Evolutionary conservation across 2,329 filamentous ascomycete genomes (phyloP), one percentile per base, ranked within the genome.

Genomic region (Geosmithia morbida): DNA sequence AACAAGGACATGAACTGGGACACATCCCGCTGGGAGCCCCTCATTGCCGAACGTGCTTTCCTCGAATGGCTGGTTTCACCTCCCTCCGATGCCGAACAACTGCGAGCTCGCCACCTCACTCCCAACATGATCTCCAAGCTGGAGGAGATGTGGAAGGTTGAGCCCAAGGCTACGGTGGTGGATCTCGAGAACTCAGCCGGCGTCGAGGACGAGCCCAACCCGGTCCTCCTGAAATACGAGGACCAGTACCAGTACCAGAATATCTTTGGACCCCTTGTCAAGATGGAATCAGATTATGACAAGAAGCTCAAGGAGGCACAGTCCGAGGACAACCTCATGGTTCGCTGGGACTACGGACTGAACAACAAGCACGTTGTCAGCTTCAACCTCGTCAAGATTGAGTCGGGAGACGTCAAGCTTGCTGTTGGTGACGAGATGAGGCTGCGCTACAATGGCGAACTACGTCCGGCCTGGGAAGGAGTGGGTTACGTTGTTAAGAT

Each of bases 1-100:
- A 90, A 87, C 54, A 98, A 98, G 67, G 92, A 98, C 59, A 97
- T 98, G 89, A 98, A 92, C 63, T 98, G 92, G 92, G 92, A 98
- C 63, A 94, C 89, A 6, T 94, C 90, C 22, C 81, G 89, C 60
- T 98, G 92, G 92, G 89, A 97, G 62, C 92, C 92, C 13, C 73
- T 98, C 49, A 97, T 98, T 53, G 89, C 96, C 64, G 92, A 98
- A 60, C 87, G 92, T 45, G 92, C 88, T 16, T 98, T 98, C 61
- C 68, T 98, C 39, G 77, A 84, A 40, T 98, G 92, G 92, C 85
- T 98, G 20, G 90, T 98, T 7, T 79, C 81, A 43, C 74, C 85
- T 10, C 92, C 92, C 1, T 86, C 85, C 33, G 94, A 98, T 60
- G 86, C 92, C 55, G 92, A 98, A 66, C 92, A 97, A 66, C 82